phyloP scores from a whole-genome alignment of 768 basidiomycete species.

The Lactifluus pinguis region DNA sequence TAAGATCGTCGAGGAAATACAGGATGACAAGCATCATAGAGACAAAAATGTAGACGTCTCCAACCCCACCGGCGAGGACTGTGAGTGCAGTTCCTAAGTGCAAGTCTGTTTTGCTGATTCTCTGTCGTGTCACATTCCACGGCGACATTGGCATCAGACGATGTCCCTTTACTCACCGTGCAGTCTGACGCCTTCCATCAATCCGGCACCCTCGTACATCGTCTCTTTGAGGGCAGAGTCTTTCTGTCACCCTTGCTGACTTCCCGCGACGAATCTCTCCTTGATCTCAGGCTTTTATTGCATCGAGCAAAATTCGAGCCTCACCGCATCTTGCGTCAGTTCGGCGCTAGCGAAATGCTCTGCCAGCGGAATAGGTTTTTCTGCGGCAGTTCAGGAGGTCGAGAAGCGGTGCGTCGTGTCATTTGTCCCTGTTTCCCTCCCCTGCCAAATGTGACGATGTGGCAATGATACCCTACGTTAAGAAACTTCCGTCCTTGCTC shows the following conservation, averaged over 20 bases:
- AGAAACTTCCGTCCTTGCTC: conserved; percentile 89
- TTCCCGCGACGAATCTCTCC: conserved; percentile 90
- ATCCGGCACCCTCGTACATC: conserved; percentile 76
- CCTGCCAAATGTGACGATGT: background rate
- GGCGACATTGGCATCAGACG: conserved; percentile 44
- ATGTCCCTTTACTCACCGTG: conserved; percentile 29
- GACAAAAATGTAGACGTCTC: conserved; percentile 4
- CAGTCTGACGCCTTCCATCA: conserved; percentile 33
- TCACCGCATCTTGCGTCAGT: conserved; percentile 91
- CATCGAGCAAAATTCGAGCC: conserved; percentile 96
- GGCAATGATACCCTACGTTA: conserved; percentile 40
- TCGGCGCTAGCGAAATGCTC: conserved; percentile 97
- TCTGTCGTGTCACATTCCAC: conserved; percentile 46
- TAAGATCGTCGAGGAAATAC: conserved; percentile 93
- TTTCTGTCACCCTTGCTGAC: too few relatives aligned
- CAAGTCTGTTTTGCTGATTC: background rate
- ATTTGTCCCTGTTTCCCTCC: conserved; percentile 13
- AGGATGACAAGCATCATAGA: conserved; percentile 47
- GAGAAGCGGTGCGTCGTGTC: conserved; percentile 72
- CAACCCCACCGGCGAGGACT: conserved; percentile 43
- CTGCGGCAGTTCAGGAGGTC: conserved; percentile 92
- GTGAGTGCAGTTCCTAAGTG: conserved; percentile 37
- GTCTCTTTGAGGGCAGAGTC: conserved; percentile 91
- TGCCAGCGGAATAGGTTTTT: conserved; percentile 98
- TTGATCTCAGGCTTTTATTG: conserved; percentile 98